Evolutionary conservation across 1,284 basidiomycete species (phyloP).

Genomic region (Fistulina hepatica): DNA sequence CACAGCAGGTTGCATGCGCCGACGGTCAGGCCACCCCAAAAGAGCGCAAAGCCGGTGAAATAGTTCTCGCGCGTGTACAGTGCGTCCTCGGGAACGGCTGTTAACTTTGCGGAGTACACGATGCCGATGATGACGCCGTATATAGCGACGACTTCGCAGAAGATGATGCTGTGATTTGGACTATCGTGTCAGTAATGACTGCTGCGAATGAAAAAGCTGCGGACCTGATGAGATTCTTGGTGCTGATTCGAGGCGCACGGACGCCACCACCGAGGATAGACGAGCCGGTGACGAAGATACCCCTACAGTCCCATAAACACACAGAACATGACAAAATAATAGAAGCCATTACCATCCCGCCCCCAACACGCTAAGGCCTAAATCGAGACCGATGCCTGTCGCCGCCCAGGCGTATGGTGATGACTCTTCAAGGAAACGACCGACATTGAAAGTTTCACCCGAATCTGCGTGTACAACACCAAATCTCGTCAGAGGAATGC

Average conservation of each 20-base stretch:
- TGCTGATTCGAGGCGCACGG: conserved; percentile 85
- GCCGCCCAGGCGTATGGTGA: conserved; percentile 92
- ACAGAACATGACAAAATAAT: conserved; percentile 21
- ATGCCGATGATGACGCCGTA: conserved; percentile 94
- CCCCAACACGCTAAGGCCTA: conserved; percentile 88
- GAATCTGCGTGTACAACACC: conserved; percentile 42
- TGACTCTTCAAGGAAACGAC: conserved; percentile 85
- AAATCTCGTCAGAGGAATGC: conserved; percentile 4
- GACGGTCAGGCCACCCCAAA: conserved; percentile 91
- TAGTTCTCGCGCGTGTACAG: conserved; percentile 80
- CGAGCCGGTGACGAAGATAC: conserved; percentile 93
- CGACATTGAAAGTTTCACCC: conserved; percentile 86
- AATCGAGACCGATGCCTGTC: conserved; percentile 85
- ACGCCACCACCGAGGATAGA: conserved; percentile 96
- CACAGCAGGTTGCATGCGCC: conserved; percentile 90
- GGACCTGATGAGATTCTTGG: conserved; percentile 96
- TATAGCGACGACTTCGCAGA: conserved; percentile 97
- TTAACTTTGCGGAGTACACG: conserved; percentile 79
- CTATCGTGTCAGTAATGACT: neutral
- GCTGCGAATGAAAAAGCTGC: conserved; percentile 16
- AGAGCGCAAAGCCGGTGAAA: conserved; percentile 86
- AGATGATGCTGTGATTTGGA: conserved; percentile 72
- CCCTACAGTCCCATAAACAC: conserved; percentile 44
- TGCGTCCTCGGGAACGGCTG: conserved; percentile 43
- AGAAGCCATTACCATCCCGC: conserved; percentile 96